Conservation (phyloP, 495 filamentous ascomycete genomes). For the Mytilinidion resinicola region DNA sequence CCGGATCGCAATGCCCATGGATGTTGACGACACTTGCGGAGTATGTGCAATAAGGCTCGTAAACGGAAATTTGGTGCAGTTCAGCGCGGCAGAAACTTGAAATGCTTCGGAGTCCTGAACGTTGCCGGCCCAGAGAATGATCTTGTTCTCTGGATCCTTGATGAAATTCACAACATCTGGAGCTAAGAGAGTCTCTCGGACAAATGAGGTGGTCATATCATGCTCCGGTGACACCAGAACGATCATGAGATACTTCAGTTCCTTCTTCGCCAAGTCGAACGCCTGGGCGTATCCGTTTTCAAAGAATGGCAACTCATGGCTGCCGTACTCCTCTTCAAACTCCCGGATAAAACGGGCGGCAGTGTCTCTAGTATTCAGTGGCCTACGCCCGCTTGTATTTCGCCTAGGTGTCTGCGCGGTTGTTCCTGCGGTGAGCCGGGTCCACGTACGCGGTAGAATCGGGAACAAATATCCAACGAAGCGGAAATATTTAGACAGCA, state of each 20-base stretch:
- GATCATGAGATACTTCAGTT: constrained; percentile 84
- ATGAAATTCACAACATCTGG: constrained; percentile 67
- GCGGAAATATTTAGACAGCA: constrained; percentile 56
- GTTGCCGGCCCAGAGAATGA: constrained; percentile 86
- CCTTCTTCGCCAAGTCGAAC: constrained; percentile 76
- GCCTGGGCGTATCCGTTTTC: constrained; percentile 88
- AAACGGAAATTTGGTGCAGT: constrained; percentile 86
- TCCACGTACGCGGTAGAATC: constrained; percentile 69
- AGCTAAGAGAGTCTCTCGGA: constrained; percentile 71
- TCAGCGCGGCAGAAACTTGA: constrained; percentile 75
- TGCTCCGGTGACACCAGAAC: constrained; percentile 85
- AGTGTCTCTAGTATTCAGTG: constrained; percentile 76
- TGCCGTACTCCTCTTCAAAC: constrained; percentile 88
- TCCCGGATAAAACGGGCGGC: constrained; percentile 82
- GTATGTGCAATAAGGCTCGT: constrained; percentile 78
- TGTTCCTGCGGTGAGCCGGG: constrained; percentile 30
- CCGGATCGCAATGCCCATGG: constrained; percentile 80
- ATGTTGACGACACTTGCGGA: constrained; percentile 66
- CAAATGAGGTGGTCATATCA: constrained; percentile 81
- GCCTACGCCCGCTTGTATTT: constrained; percentile 61
- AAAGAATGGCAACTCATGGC: constrained; percentile 61
- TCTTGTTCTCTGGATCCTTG: constrained; percentile 61
- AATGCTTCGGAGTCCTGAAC: constrained; percentile 90
- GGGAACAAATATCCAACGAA: constrained; percentile 71
- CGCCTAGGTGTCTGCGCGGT: constrained; percentile 40